Evolutionary conservation across 2,329 filamentous ascomycete genomes (phyloP).

Genomic region (Lecanosticta acicola): DNA sequence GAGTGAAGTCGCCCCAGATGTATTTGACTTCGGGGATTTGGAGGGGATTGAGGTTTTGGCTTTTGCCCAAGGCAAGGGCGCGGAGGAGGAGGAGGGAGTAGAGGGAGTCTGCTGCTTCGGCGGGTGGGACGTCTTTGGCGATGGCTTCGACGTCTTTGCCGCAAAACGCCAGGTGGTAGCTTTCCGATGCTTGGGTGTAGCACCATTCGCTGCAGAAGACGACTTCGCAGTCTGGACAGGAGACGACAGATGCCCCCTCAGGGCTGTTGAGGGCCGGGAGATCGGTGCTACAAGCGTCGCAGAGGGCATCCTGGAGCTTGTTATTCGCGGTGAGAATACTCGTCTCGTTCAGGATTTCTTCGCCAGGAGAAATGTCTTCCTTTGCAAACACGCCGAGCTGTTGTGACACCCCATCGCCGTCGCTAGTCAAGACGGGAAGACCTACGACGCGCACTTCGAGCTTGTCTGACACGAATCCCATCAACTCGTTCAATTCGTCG

Average conservation of each 20-base stretch:
- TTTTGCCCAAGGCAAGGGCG: constrained; percentile 56
- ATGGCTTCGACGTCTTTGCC: constrained; percentile 53
- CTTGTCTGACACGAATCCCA: constrained; percentile 68
- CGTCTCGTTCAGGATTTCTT: constrained; percentile 72
- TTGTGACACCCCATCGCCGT: constrained; percentile 42
- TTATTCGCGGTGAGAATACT: constrained; percentile 87
- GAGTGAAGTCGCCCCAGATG: constrained; percentile 59
- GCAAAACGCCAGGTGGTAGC: constrained; percentile 56
- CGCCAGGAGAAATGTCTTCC: constrained; percentile 69
- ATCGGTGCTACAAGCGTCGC: constrained; percentile 78
- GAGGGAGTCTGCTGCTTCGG: constrained; percentile 54
- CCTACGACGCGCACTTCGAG: constrained; percentile 72
- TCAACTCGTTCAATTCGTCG: constrained; percentile 62
- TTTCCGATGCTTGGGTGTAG: constrained; percentile 48
- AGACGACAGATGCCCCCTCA: constrained; percentile 28
- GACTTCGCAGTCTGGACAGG: constrained; percentile 53
- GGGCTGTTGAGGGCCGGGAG: constrained; percentile 48
- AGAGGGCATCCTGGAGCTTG: constrained; percentile 76
- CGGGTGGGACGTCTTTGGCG: constrained; percentile 52
- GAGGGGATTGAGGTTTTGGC: constrained; percentile 53
- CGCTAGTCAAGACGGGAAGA: constrained; percentile 60
- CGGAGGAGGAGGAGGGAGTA: constrained; percentile 57
- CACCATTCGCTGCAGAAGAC: constrained; percentile 58
- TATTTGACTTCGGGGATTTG: constrained; percentile 57
- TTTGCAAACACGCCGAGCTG: constrained; percentile 90